phyloP scores from a whole-genome alignment of 106 monocot species.

The Posidonia australis region DNA sequence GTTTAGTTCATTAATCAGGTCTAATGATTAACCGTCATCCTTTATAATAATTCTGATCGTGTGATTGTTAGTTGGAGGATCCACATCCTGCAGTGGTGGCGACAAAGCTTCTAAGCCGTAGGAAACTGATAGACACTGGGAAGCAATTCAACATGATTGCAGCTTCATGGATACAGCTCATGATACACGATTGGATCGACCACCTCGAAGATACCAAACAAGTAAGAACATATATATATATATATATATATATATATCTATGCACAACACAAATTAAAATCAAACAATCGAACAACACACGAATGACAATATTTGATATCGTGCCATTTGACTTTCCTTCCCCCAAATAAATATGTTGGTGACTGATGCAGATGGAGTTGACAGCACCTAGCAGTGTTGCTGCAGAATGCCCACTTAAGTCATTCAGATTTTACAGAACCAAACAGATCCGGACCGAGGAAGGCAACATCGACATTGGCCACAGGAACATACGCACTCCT shows the following conservation, averaged over 20 bases:
- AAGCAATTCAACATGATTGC: slow-evolving; percentile 65
- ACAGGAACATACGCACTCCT: slow-evolving; percentile 30
- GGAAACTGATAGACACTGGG: slow-evolving; percentile 34
- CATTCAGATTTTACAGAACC: slow-evolving; percentile 37
- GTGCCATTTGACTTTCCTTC: too few species aligned
- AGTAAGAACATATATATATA: slow-evolving; percentile 9
- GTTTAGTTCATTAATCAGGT: background rate
- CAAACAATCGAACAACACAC: too few species aligned
- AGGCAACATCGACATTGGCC: slow-evolving; percentile 24
- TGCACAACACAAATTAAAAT: too few species aligned
- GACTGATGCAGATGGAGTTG: slow-evolving; percentile 23
- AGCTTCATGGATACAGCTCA: slow-evolving; percentile 60
- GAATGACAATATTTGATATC: too few species aligned
- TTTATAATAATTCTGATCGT: too few species aligned
- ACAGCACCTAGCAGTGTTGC: slow-evolving; percentile 28
- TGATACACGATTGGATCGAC: slow-evolving; percentile 70
- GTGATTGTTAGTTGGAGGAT: slow-evolving; percentile 22
- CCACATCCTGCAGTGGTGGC: slow-evolving; percentile 55
- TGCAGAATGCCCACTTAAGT: slow-evolving; percentile 33
- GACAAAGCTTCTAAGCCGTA: slow-evolving; percentile 36
- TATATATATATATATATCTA: too few species aligned
- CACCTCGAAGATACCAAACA: slow-evolving; percentile 49
- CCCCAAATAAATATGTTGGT: background rate
- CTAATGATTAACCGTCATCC: background rate
- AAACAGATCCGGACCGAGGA: slow-evolving; percentile 20